Percentiles rank a stretch among this genome's conserved stretches.
Evolutionary conservation across 805 yeast genomes (phyloP).

Genomic region (Jamesozyma gamospora): DNA sequence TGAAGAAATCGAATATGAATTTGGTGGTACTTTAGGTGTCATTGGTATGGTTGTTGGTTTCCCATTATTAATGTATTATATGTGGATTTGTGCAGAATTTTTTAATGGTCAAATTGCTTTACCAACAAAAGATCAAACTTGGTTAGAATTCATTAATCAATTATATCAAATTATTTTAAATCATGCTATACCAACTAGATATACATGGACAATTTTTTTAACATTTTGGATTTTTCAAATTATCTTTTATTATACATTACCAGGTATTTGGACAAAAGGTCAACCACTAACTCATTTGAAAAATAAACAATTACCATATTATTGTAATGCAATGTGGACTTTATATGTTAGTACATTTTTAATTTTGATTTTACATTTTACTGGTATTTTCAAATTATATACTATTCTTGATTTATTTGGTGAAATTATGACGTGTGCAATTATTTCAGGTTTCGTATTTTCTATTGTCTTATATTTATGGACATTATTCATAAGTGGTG

Average conservation of each 20-base stretch:
- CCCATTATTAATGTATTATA: conserved; percentile 89
- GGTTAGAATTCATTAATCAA: conserved; percentile 38
- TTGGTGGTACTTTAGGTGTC: conserved; percentile 90
- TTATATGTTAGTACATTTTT: conserved; percentile 59
- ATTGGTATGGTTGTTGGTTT: conserved; percentile 86
- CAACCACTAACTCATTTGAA: conserved; percentile 80
- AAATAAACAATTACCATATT: conserved; percentile 77
- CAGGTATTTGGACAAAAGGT: conserved; percentile 93
- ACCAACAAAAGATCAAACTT: conserved; percentile 53
- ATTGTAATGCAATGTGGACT: conserved; percentile 83
- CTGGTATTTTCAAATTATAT: conserved; percentile 65
- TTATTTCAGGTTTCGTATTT: conserved; percentile 61
- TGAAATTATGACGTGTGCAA: conserved; percentile 87
- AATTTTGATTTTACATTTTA: conserved; percentile 54
- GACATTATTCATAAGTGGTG: conserved; percentile 56
- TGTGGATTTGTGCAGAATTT: conserved; percentile 86
- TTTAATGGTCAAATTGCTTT: conserved; percentile 64
- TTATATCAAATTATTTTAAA: conserved; percentile 38
- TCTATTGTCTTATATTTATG: conserved; percentile 61
- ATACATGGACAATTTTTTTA: conserved; percentile 63
- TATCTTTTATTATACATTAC: conserved; percentile 67
- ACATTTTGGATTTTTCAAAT: conserved; percentile 62
- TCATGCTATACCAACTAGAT: conserved; percentile 47
- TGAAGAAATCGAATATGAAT: conserved; percentile 67
- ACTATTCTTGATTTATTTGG: conserved; percentile 77